These are phyloP conservation scores for Leishmania guyanensis DNA, from an alignment of 208 protist species.

Conservation along the genomic window DNA sequence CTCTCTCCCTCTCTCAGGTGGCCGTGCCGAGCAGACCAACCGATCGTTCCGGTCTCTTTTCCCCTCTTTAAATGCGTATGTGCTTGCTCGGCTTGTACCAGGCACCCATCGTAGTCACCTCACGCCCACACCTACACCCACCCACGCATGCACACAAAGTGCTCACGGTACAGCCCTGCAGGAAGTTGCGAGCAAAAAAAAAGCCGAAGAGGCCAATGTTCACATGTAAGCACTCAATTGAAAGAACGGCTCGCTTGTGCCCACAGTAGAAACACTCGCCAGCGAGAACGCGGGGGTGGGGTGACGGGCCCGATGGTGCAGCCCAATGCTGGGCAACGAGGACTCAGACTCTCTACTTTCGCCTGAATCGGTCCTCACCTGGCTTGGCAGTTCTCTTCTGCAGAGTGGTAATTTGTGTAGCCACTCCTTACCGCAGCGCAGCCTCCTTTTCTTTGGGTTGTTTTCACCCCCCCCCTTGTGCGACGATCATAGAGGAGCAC, in stretches of 20 bases:
- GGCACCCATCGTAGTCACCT: background rate
- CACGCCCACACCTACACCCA: background rate
- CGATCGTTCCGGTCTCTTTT: background rate
- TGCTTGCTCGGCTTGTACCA: background rate
- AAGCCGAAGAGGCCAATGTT: background rate
- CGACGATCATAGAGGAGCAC: background rate
- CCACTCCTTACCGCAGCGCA: background rate
- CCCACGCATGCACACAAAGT: background rate
- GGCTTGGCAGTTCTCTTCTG: background rate
- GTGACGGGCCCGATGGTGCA: background rate
- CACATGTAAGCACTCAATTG: background rate
- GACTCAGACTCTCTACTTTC: background rate
- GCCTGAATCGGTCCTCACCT: background rate
- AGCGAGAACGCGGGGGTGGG: background rate
- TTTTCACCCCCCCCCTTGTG: background rate
- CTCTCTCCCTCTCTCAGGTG: background rate
- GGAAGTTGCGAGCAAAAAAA: background rate
- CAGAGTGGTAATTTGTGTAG: background rate
- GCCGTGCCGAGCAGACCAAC: background rate
- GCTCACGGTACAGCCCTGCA: background rate
- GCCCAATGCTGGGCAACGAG: background rate
- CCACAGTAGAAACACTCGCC: background rate
- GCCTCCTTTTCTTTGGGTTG: background rate
- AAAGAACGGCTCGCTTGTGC: background rate
- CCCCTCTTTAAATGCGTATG: background rate